Evolutionary conservation across 2,329 filamentous ascomycete species (phyloP), one percentile per base, ranked within the genome.

Genomic region (Ilyonectria mors-panacis): DNA sequence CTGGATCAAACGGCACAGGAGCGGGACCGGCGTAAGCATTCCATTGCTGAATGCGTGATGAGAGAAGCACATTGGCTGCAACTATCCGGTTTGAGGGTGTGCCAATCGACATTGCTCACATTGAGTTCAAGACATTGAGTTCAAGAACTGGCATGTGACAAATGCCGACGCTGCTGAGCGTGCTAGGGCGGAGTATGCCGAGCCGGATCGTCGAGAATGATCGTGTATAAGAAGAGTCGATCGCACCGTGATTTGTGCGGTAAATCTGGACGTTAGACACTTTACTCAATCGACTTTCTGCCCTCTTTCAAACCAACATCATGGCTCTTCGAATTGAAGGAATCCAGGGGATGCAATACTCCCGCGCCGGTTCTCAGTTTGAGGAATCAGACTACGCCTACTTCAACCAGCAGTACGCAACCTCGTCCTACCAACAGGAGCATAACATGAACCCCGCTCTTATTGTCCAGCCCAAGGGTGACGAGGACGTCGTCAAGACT

Each of bases 401-500:
- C 47, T 73, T 74, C 28, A 74, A 73, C n/a, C 37, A 73, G 57
- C 82, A 85, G 70, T 86, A 86, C 72, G 84, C 84, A 3, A 80
- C 81, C 1, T 83, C 83, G 1, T 81, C 81, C 1, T 79, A 85
- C 65, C 77, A 79, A 7, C 57, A 73, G 17, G 81, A 84, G 21
- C 82, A 81, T 47, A 73, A 84, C 55, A 82, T 85, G 73, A 76
- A 83, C 62, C 85, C 85, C 3, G 80, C 70, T 3, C 75, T 85
- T 30, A 85, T 86, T 45, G 74, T 85, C 0, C 80, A 82, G 58
- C 83, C 85, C 4, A 80, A 79, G 26, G 77, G 76, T 50, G 81
- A 83, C 28, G 74, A 83, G 23, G 85, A 86, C 55, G 83, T 86
- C 57, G 72, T 77, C 12, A 69, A 73, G 7, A 75, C 80, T 2